Conservation (phyloP, 306 rosid genomes). For the Cicer chorassanicum region DNA sequence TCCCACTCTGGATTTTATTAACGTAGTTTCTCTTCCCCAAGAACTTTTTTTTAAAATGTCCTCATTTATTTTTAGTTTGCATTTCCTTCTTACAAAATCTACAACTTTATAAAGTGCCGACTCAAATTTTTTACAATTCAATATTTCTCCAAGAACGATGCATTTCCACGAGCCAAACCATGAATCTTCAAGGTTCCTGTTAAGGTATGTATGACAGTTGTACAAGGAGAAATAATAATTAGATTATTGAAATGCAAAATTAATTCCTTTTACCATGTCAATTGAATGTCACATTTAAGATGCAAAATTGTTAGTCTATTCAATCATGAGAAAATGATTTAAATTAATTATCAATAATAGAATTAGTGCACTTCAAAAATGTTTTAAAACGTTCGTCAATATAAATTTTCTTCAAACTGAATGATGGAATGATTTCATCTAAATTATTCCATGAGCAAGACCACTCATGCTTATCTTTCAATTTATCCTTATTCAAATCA, state of each 20-base stretch:
- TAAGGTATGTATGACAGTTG: conserved; percentile 35
- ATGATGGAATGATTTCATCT: no score
- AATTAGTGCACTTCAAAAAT: conserved; percentile 62
- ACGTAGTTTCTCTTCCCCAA: conserved; percentile 51
- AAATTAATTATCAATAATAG: no score
- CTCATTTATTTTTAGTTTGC: conserved; percentile 68
- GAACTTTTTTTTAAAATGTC: conserved; percentile 65
- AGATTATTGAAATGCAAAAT: conserved; percentile 22
- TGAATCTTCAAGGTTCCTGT: conserved; percentile 74
- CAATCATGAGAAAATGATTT: no score
- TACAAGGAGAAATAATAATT: conserved; percentile 15
- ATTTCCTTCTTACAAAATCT: conserved; percentile 56
- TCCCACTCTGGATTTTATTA: conserved; percentile 46
- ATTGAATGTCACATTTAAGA: no score
- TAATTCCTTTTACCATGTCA: conserved; percentile 8
- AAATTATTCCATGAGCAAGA: no score
- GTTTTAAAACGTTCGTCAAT: conserved; percentile 65
- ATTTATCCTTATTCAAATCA: no score
- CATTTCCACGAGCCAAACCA: conserved; percentile 86
- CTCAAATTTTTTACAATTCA: conserved; percentile 57
- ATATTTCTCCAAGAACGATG: conserved; percentile 69
- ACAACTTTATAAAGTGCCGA: conserved; percentile 40
- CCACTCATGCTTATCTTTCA: no score
- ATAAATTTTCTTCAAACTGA: conserved; percentile 68
- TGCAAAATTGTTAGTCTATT: no score